Conservation (phyloP, 768 basidiomycete genomes). For the Atractiella rhizophila region DNA sequence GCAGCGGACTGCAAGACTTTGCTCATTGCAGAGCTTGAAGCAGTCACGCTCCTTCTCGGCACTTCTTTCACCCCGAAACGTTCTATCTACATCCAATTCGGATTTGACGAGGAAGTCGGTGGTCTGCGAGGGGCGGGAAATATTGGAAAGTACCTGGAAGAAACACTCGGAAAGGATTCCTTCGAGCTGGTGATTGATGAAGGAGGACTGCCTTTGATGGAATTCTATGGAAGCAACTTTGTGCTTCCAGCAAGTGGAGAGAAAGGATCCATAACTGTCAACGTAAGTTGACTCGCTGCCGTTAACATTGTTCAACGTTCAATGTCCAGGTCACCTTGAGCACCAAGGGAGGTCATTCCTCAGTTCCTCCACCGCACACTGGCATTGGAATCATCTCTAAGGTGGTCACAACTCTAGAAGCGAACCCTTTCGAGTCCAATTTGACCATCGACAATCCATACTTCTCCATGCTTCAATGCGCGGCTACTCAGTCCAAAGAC, state of each 20-base stretch:
- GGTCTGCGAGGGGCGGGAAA: conserved; percentile 14
- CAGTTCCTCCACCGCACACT: conserved; percentile 18
- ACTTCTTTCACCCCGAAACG: conserved; percentile 37
- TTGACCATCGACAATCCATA: no score
- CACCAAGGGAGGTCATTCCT: conserved; percentile 20
- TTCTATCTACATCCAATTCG: conserved; percentile 20
- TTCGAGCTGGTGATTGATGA: conserved; percentile 69
- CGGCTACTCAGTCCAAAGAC: no score
- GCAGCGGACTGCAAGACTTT: conserved; percentile 10
- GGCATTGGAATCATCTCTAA: conserved; percentile 19
- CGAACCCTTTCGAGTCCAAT: conserved; percentile 17
- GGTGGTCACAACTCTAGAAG: conserved; percentile 15
- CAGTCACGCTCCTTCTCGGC: conserved; percentile 40
- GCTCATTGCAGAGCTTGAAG: conserved; percentile 13
- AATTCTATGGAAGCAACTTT: conserved; percentile 17
- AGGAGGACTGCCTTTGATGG: conserved; percentile 52
- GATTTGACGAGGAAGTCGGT: conserved; percentile 47
- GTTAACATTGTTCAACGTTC: no score
- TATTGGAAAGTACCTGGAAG: conserved; percentile 28
- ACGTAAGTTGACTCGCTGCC: no score
- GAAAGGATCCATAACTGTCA: conserved; percentile 21
- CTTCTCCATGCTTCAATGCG: no score
- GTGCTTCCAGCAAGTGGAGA: conserved; percentile 18
- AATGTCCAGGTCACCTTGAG: conserved; percentile 19
- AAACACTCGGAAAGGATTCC: conserved; percentile 41